Evolutionary conservation across 2,329 filamentous ascomycete species (phyloP).

Genomic region (Aspergillus unguis): DNA sequence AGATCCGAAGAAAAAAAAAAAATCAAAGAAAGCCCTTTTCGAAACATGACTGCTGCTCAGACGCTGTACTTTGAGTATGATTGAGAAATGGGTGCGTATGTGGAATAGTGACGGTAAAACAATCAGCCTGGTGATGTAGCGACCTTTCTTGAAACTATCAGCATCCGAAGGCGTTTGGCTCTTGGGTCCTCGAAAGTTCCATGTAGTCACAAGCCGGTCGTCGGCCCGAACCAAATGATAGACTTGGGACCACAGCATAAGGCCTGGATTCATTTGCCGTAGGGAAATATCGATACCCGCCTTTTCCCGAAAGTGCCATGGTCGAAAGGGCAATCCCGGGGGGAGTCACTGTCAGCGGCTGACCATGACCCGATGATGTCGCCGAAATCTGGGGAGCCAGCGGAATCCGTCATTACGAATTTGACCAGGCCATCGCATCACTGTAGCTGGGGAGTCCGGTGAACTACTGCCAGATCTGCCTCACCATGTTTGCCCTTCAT

Average conservation of each 20-base stretch:
- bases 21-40: conserved; percentile 6
- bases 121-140: conserved; percentile 15
- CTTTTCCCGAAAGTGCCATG: conserved; percentile 31
- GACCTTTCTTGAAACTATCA: not conserved
- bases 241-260: conserved; percentile 6
- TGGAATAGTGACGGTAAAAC: conserved; percentile 15
- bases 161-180: conserved; percentile 1
- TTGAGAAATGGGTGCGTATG: not conserved
- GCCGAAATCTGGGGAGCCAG: conserved; percentile 16
- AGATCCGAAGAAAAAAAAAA: conserved; percentile 15
- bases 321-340: conserved; percentile 15
- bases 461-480: not conserved
- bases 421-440: not conserved
- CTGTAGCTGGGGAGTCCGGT: not conserved
- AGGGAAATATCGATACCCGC: conserved; percentile 23
- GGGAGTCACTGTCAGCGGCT: conserved; percentile 11
- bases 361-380: conserved; percentile 21
- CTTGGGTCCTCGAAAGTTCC: not conserved
- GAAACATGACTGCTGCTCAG: not conserved
- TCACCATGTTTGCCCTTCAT: not conserved
- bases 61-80: not conserved
- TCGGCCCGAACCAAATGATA: conserved; percentile 26
- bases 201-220: conserved; percentile 12
- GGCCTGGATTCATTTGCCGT: conserved; percentile 18
- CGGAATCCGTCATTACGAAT: not conserved